A percentile compares a stretch with the other conserved stretches of the same genome.
Evolutionary conservation across 148 eudicot species (phyloP).

Genomic region (Hydrangea macrophylla): DNA sequence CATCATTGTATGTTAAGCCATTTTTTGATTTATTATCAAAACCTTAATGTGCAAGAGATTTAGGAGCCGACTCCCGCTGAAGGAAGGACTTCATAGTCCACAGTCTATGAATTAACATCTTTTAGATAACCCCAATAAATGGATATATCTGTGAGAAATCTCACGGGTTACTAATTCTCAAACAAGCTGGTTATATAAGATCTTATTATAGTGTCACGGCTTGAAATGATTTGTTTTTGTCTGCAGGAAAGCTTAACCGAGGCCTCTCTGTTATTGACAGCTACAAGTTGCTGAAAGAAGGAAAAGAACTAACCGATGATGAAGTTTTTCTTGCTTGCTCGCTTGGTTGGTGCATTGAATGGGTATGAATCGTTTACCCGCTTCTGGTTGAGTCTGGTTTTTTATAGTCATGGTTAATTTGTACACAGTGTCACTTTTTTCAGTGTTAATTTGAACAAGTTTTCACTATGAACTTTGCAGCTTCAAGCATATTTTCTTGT

Average conservation of each 20-base stretch:
- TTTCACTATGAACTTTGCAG: constrained; percentile 36
- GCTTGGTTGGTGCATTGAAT: constrained; percentile 99
- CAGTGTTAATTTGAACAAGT: not conserved
- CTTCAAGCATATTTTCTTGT: constrained; percentile 92
- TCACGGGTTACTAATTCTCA: too few relatives aligned
- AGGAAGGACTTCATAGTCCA: too few relatives aligned
- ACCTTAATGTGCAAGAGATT: not conserved
- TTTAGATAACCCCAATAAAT: too few relatives aligned
- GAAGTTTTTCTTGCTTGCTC: constrained; percentile 80
- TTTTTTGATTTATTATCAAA: constrained; percentile 9
- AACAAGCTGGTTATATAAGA: not conserved
- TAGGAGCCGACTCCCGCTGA: not conserved
- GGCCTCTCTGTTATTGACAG: constrained; percentile 92
- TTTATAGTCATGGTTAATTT: not conserved
- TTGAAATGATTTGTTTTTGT: not conserved
- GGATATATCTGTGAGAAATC: too few relatives aligned
- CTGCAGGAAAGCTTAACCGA: constrained; percentile 83
- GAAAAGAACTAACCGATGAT: constrained; percentile 65
- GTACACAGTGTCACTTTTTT: not conserved
- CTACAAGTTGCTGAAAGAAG: constrained; percentile 74
- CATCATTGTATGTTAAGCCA: not conserved
- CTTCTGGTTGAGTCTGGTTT: not conserved
- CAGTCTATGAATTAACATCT: too few relatives aligned
- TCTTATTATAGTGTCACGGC: not conserved
- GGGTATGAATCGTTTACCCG: constrained; percentile 46